phyloP scores from a whole-genome alignment of 1,139 yeast genomes.

The Saccharomycopsis hybrid region DNA sequence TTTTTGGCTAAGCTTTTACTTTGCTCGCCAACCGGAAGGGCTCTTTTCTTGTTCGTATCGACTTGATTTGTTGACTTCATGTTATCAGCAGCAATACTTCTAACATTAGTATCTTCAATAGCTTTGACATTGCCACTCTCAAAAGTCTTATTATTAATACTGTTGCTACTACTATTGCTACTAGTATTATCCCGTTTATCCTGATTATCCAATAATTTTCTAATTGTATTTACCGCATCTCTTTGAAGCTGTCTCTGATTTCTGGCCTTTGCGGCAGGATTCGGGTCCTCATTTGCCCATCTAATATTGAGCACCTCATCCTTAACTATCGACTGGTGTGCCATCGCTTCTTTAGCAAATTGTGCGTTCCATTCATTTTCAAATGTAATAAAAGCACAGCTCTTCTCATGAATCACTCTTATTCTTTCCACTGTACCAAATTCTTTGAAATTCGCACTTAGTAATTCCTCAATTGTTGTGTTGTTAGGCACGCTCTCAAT shows the following conservation, averaged over 20 bases:
- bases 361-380: slow-evolving; percentile 70
- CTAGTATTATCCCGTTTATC: no score
- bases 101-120: no score
- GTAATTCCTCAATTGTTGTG: slow-evolving; percentile 35
- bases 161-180: no score
- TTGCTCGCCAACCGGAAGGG: no score
- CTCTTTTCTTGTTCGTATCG: no score
- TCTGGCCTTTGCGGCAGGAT: slow-evolving; percentile 56
- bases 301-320: slow-evolving; percentile 64
- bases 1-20: no score
- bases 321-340: slow-evolving; percentile 57
- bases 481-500: slow-evolving; percentile 36
- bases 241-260: slow-evolving; percentile 32
- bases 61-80: no score
- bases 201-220: no score
- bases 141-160: no score
- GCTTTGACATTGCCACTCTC: no score
- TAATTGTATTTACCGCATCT: slow-evolving; percentile 14
- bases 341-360: slow-evolving; percentile 92
- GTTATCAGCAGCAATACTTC: no score
- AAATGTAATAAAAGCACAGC: slow-evolving; percentile 77
- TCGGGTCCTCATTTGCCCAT: slow-evolving; percentile 92
- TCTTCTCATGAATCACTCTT: slow-evolving; percentile 53
- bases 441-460: slow-evolving; percentile 54
- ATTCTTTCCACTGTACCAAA: slow-evolving; percentile 76